phyloP scores from a whole-genome alignment of 2,329 filamentous ascomycete genomes.

The Myriosclerotinia curreyana region DNA sequence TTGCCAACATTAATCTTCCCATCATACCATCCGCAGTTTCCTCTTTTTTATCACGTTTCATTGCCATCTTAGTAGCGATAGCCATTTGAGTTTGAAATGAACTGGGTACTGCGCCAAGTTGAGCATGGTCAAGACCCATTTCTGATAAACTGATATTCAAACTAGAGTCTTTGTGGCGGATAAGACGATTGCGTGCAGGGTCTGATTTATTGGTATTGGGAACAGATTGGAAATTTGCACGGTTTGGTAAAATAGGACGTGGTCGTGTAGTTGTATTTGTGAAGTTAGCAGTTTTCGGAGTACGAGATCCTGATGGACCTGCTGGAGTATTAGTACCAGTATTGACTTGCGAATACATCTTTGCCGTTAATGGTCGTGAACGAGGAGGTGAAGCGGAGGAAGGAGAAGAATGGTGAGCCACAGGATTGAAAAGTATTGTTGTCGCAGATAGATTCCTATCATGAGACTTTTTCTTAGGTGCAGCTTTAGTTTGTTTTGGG shows the following conservation, averaged over 20 bases:
- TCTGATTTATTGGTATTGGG: constrained; percentile 47
- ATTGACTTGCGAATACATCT: constrained; percentile 33
- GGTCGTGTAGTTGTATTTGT: constrained; percentile 46
- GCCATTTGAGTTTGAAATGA: constrained; percentile 82
- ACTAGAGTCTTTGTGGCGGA: constrained; percentile 51
- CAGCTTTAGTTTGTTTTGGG: constrained; percentile 3
- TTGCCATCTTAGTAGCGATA: constrained; percentile 63
- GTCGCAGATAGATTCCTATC: constrained; percentile 73
- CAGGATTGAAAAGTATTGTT: constrained; percentile 80
- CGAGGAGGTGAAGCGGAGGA: constrained; percentile 43
- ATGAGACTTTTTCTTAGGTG: constrained; percentile 46
- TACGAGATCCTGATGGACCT: constrained; percentile 27
- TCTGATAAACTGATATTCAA: constrained; percentile 71
- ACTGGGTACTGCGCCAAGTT: constrained; percentile 62
- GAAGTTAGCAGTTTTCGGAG: constrained; percentile 40
- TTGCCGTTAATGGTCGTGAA: constrained; percentile 41
- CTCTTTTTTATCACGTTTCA: constrained; percentile 41
- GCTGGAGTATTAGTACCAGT: constrained; percentile 32
- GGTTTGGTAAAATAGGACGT: constrained; percentile 54
- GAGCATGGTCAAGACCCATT: constrained; percentile 62
- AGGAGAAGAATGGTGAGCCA: constrained; percentile 44
- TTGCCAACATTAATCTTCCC: constrained; percentile 74
- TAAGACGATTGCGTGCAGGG: constrained; percentile 25
- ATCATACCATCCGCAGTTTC: constrained; percentile 65
- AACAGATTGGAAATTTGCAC: constrained; percentile 53